Conservation (phyloP, 179 eudicot genomes). For the Beta corolliflora region DNA sequence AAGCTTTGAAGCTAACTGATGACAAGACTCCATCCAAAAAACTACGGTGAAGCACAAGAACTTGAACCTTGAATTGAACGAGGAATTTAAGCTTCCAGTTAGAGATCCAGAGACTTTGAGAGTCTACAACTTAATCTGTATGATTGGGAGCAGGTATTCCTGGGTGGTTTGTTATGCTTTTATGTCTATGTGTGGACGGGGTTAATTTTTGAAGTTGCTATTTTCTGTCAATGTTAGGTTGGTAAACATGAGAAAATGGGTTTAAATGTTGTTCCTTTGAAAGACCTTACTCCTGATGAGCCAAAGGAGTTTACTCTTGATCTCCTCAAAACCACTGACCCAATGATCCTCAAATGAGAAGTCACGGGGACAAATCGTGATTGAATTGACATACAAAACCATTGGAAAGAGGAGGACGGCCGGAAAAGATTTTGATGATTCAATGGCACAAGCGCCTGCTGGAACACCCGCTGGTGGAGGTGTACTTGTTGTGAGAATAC, state of each 20-base stretch:
- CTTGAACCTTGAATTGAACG: slow-evolving; percentile 95
- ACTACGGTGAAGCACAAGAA: slow-evolving; percentile 80
- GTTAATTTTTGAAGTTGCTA: slow-evolving; percentile 17
- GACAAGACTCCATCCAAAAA: slow-evolving; percentile 81
- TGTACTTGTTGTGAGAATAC: slow-evolving; percentile 57
- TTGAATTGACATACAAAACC: slow-evolving; percentile 70
- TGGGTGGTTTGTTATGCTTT: background rate
- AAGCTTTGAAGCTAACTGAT: slow-evolving; percentile 70
- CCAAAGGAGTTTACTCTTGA: slow-evolving; percentile 55
- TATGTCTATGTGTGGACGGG: background rate
- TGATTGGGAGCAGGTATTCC: slow-evolving; percentile 90
- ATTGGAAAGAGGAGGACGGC: slow-evolving; percentile 61
- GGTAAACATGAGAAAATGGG: slow-evolving; percentile 88
- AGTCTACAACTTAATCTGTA: slow-evolving; percentile 50
- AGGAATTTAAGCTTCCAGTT: slow-evolving; percentile 70
- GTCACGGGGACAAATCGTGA: slow-evolving; percentile 61
- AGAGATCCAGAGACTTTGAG: slow-evolving; percentile 78
- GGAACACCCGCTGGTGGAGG: slow-evolving; percentile 81
- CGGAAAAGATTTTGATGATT: slow-evolving; percentile 45
- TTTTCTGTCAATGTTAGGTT: slow-evolving; percentile 39
- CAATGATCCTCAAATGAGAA: slow-evolving; percentile 66
- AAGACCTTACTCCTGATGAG: slow-evolving; percentile 61
- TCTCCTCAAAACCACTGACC: slow-evolving; percentile 56
- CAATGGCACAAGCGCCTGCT: slow-evolving; percentile 53
- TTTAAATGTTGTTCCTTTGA: slow-evolving; percentile 55